Percentiles rank a stretch among this genome's conserved stretches.
Conservation (phyloP, 1,139 yeast species). For the Candida pseudoviswanathii region DNA sequence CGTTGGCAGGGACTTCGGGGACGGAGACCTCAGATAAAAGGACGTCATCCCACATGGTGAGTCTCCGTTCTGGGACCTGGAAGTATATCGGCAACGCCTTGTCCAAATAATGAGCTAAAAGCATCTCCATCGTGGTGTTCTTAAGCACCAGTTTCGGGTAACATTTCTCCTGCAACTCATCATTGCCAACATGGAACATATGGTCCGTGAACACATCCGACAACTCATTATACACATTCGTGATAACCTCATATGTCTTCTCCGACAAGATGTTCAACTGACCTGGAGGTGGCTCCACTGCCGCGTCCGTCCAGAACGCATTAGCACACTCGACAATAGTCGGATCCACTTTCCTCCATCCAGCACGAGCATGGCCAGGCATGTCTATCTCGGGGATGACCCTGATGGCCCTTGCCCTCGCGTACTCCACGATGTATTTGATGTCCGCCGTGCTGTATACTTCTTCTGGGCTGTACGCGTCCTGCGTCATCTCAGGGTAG, state of each 20-base stretch:
- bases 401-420: constrained; percentile 42
- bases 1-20: constrained; percentile 29
- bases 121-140: constrained; percentile 26
- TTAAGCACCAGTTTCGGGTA: constrained; percentile 23
- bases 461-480: constrained; percentile 43
- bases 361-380: constrained; percentile 53
- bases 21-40: constrained; percentile 27
- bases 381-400: constrained; percentile 51
- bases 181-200: constrained; percentile 50
- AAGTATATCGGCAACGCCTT: constrained; percentile 37
- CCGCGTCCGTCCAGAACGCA: constrained; percentile 28
- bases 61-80: constrained; percentile 23
- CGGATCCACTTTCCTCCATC: constrained; percentile 42
- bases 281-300: constrained; percentile 51
- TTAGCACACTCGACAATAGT: constrained; percentile 37
- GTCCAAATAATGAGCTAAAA: constrained; percentile 45
- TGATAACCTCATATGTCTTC: constrained; percentile 37
- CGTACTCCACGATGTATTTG: constrained; percentile 34
- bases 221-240: constrained; percentile 40
- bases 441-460: constrained; percentile 37
- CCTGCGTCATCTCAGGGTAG: constrained; percentile 45
- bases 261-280: constrained; percentile 44
- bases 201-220: constrained; percentile 36
- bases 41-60: constrained; percentile 55
- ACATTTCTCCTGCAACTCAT: constrained; percentile 43